Conservation (phyloP, 345 rosid genomes). For the Anacardium occidentale region DNA sequence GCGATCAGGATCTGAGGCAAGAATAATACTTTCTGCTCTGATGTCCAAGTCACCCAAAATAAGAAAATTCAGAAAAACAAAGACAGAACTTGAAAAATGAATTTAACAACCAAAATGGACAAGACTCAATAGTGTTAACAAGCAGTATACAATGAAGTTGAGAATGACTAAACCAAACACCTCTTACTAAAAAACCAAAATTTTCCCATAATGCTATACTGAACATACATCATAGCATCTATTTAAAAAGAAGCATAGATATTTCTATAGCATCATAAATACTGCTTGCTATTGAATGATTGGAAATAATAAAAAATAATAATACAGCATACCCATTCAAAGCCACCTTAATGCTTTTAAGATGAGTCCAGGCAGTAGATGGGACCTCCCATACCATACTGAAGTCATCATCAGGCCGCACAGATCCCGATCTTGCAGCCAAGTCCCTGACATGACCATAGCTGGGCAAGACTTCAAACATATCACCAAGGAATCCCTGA, state of each 20-base stretch:
- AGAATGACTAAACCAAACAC: not conserved
- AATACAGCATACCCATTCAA: slow-evolving; percentile 57
- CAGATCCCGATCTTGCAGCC: slow-evolving; percentile 97
- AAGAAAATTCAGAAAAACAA: slow-evolving; percentile 32
- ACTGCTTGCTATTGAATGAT: slow-evolving; percentile 9
- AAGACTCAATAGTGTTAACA: not conserved
- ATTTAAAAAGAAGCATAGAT: not conserved
- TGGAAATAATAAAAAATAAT: slow-evolving; percentile 10
- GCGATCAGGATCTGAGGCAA: slow-evolving; percentile 99
- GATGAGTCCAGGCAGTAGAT: slow-evolving; percentile 94
- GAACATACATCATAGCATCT: not conserved
- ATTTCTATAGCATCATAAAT: slow-evolving; percentile 4
- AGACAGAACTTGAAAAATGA: slow-evolving; percentile 13
- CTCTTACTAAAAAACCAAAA: not conserved
- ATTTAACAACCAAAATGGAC: slow-evolving; percentile 3
- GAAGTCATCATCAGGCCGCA: slow-evolving; percentile 95
- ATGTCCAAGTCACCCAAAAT: slow-evolving; percentile 40
- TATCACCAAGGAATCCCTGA: slow-evolving; percentile 88
- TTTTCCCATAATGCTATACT: not conserved
- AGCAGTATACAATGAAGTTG: too few relatives aligned
- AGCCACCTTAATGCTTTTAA: slow-evolving; percentile 92
- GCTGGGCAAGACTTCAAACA: slow-evolving; percentile 92
- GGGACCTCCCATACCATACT: slow-evolving; percentile 99
- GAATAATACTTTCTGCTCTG: slow-evolving; percentile 95
- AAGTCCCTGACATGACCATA: slow-evolving; percentile 95